A percentile compares a stretch with the other conserved stretches of the same genome.
Conservation (phyloP, 2,329 filamentous ascomycete genomes). For the Alternaria angustiovoidea region DNA sequence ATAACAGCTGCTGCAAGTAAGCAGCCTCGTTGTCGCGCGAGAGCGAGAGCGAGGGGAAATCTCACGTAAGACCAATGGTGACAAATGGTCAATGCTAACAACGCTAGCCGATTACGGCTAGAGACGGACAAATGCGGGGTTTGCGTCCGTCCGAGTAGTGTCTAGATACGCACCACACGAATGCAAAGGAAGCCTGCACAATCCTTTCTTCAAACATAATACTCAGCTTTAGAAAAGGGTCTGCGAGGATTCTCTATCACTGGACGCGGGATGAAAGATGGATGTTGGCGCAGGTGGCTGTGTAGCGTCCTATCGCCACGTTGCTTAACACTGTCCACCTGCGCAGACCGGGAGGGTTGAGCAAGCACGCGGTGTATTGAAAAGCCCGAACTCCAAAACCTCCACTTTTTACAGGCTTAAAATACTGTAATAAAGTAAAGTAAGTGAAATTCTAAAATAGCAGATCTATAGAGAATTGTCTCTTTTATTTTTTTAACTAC, state of each 20-base stretch:
- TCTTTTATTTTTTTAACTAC: too few relatives aligned
- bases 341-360: background rate
- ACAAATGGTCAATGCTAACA: background rate
- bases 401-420: too few relatives aligned
- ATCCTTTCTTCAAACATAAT: background rate
- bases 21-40: slow-evolving; percentile 1
- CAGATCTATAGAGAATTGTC: too few relatives aligned
- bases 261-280: background rate
- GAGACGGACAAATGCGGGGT: background rate
- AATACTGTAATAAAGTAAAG: too few relatives aligned
- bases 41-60: background rate
- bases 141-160: background rate
- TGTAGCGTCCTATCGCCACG: background rate
- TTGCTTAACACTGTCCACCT: background rate
- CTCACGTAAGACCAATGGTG: background rate
- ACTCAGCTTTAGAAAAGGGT: background rate
- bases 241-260: background rate
- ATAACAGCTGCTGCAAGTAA: background rate
- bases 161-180: background rate
- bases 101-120: background rate
- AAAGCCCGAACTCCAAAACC: too few relatives aligned
- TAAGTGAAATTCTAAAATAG: too few relatives aligned
- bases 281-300: background rate
- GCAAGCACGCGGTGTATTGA: background rate
- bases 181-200: background rate